These are phyloP conservation scores for Aspergillus candidus DNA, from an alignment of 2,329 filamentous ascomycete genomes.

Conservation along the genomic window DNA sequence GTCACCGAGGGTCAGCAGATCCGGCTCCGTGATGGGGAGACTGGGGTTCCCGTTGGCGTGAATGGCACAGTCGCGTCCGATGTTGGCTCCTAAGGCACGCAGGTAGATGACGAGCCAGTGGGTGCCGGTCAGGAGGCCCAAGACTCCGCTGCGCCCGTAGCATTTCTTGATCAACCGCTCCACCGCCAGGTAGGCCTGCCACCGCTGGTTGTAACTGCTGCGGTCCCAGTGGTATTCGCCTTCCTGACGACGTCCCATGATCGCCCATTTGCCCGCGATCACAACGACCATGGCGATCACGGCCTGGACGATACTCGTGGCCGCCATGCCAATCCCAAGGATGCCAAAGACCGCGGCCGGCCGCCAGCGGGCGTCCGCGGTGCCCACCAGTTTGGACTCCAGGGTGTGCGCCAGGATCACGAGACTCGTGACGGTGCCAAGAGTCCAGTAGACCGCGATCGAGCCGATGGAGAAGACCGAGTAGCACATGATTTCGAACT, in stretches of 20 bases:
- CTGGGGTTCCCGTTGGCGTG: conserved; percentile 50
- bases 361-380: too few species aligned
- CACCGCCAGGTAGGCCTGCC: conserved; percentile 51
- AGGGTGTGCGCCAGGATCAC: conserved; percentile 22
- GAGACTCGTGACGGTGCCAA: conserved; percentile 36
- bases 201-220: conserved; percentile 52
- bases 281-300: conserved; percentile 41
- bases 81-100: conserved; percentile 47
- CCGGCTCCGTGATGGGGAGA: conserved; percentile 54
- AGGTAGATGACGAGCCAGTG: conserved; percentile 51
- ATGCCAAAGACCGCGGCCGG: too few species aligned
- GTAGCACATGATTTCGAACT: conserved; percentile 47
- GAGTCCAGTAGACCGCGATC: conserved; percentile 46
- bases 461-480: conserved; percentile 44
- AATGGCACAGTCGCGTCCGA: conserved; percentile 51
- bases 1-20: conserved; percentile 50
- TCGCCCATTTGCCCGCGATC: conserved; percentile 47
- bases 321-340: too few species aligned
- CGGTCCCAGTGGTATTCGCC: conserved; percentile 56
- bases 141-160: conserved; percentile 47
- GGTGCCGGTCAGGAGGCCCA: conserved; percentile 50
- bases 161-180: conserved; percentile 48
- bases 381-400: too few species aligned
- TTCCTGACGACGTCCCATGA: conserved; percentile 46
- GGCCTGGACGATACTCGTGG: conserved; percentile 35